A percentile compares a stretch with the other conserved stretches of the same genome.
Conservation (phyloP, 768 basidiomycete species). For the Sarcomyxa edulis region DNA sequence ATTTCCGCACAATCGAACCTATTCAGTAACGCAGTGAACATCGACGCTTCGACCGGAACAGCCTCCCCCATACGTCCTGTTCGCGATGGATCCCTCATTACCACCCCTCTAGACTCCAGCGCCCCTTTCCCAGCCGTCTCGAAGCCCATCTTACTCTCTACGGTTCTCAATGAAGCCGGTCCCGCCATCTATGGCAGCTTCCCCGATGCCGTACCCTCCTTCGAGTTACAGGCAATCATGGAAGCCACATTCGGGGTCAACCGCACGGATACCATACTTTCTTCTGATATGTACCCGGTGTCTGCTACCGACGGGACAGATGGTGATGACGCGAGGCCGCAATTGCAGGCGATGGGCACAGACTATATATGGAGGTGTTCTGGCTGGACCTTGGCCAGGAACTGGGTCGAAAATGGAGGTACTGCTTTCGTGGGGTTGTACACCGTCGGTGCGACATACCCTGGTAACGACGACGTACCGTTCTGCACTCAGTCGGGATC, state of each 20-base stretch:
- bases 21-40: slow-evolving; percentile 29
- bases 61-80: slow-evolving; percentile 64
- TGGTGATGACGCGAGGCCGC: slow-evolving; percentile 46
- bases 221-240: slow-evolving; percentile 33
- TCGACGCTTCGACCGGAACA: slow-evolving; percentile 49
- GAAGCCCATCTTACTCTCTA: slow-evolving; percentile 70
- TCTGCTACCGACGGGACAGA: slow-evolving; percentile 19
- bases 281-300: slow-evolving; percentile 43
- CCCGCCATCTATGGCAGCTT: slow-evolving; percentile 48
- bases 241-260: slow-evolving; percentile 38
- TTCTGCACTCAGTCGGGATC: slow-evolving; percentile 52
- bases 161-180: slow-evolving; percentile 68
- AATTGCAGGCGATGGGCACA: slow-evolving; percentile 55
- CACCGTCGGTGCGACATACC: slow-evolving; percentile 64
- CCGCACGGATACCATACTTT: slow-evolving; percentile 37
- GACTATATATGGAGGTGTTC: slow-evolving; percentile 71
- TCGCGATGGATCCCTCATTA: slow-evolving; percentile 64
- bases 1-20: slow-evolving; percentile 48
- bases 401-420: slow-evolving; percentile 62
- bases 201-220: slow-evolving; percentile 29
- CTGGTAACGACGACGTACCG: slow-evolving; percentile 50
- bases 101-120: slow-evolving; percentile 57
- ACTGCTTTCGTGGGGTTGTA: slow-evolving; percentile 64
- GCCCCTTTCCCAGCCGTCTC: slow-evolving; percentile 51
- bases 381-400: slow-evolving; percentile 64